Evolutionary conservation across 345 rosid genomes (phyloP).

Genomic region (Brassica juncea): DNA sequence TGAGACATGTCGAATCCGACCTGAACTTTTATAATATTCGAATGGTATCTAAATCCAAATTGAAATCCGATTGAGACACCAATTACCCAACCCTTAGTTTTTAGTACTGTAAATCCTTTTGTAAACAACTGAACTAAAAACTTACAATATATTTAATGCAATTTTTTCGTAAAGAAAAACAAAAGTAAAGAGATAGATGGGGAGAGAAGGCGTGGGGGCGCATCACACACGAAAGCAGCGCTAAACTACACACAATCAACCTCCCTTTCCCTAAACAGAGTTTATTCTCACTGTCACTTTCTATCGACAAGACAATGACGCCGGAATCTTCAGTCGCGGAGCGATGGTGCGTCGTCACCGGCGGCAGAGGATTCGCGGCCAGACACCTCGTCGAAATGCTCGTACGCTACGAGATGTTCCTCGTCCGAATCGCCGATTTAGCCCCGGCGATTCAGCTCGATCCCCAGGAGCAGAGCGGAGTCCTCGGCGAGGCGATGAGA

Average conservation of each 20-base stretch:
- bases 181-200: neutral
- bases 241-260: neutral
- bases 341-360: conserved; percentile 87
- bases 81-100: too few relatives aligned
- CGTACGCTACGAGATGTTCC: conserved; percentile 49
- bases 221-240: conserved; percentile 9
- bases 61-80: too few relatives aligned
- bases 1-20: too few relatives aligned
- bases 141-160: too few relatives aligned
- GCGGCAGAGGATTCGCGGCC: conserved; percentile 91
- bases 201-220: conserved; percentile 4
- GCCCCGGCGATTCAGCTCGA: conserved; percentile 55
- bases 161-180: neutral
- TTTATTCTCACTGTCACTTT: neutral
- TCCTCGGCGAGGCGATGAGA: conserved; percentile 63
- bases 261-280: neutral
- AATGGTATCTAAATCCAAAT: too few relatives aligned
- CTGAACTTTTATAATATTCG: too few relatives aligned
- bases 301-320: conserved; percentile 32
- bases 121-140: too few relatives aligned
- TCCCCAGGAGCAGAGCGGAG: conserved; percentile 59
- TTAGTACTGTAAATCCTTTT: too few relatives aligned
- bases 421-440: conserved; percentile 78
- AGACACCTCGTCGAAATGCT: conserved; percentile 90
- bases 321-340: conserved; percentile 39